Evolutionary conservation across 257 asterid genomes (phyloP).

Genomic region (Catharanthus roseus): DNA sequence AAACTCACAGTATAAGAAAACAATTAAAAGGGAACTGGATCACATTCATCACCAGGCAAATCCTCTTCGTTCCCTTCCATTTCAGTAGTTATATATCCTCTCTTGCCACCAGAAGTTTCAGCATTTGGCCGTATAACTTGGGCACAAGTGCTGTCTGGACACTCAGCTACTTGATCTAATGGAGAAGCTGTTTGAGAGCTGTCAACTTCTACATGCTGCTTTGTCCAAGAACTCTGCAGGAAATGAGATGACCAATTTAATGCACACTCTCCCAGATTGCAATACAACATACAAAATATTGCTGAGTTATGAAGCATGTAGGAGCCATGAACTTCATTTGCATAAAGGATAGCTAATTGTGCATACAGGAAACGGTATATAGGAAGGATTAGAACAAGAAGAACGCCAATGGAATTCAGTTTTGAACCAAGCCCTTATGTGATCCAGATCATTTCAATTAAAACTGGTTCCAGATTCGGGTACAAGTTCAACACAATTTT

Average conservation of each 20-base stretch:
- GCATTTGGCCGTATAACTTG: slow-evolving; percentile 56
- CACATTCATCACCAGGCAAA: slow-evolving; percentile 34
- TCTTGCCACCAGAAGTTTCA: slow-evolving; percentile 36
- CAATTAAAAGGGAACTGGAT: slow-evolving; percentile 13
- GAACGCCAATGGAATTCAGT: neutral
- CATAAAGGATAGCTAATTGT: neutral
- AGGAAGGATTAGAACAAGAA: neutral
- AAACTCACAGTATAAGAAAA: slow-evolving; percentile 17
- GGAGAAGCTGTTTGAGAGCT: slow-evolving; percentile 54
- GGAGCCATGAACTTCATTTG: neutral
- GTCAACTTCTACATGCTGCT: slow-evolving; percentile 60
- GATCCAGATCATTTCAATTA: neutral
- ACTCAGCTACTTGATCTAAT: slow-evolving; percentile 43
- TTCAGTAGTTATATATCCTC: slow-evolving; percentile 27
- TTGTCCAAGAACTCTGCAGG: slow-evolving; percentile 78
- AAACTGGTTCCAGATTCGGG: neutral
- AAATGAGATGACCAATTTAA: slow-evolving; percentile 7
- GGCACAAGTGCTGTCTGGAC: slow-evolving; percentile 56
- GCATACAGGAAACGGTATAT: neutral
- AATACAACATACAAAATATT: neutral
- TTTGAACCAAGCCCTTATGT: neutral
- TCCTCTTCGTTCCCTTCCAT: slow-evolving; percentile 36
- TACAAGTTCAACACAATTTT: neutral
- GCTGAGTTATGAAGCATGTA: neutral
- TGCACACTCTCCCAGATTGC: neutral